Conservation (phyloP, 495 filamentous ascomycete species). For the Aeminium ludgeri region DNA sequence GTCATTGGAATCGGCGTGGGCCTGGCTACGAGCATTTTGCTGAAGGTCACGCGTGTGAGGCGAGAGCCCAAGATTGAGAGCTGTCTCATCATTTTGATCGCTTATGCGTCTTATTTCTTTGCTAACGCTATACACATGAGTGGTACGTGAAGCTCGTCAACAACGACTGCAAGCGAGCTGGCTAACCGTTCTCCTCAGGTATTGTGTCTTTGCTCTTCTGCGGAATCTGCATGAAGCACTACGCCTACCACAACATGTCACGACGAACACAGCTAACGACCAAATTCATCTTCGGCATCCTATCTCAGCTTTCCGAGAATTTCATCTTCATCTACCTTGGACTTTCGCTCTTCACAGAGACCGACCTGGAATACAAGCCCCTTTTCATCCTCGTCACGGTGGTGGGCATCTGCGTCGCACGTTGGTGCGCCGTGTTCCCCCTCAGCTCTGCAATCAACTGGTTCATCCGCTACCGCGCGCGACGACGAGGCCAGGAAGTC, state of each 20-base stretch:
- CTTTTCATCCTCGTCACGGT: conserved; percentile 89
- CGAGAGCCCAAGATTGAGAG: conserved; percentile 94
- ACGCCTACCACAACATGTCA: conserved; percentile 99
- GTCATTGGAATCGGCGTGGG: conserved; percentile 75
- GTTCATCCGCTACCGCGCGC: conserved; percentile 80
- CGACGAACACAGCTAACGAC: conserved; percentile 92
- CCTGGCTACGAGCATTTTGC: conserved; percentile 63
- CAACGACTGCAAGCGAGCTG: background rate
- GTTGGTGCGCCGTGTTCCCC: conserved; percentile 89
- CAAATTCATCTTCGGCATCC: conserved; percentile 91
- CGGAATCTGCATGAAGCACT: conserved; percentile 95
- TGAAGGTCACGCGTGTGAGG: conserved; percentile 86
- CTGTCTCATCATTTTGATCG: conserved; percentile 79
- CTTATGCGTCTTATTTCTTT: conserved; percentile 94
- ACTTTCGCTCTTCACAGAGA: conserved; percentile 81
- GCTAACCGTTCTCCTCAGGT: conserved; percentile 34
- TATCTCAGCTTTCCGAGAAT: conserved; percentile 91
- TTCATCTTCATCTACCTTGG: conserved; percentile 99
- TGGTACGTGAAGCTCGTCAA: conserved; percentile 38
- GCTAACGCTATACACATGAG: conserved; percentile 88
- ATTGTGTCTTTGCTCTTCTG: conserved; percentile 96
- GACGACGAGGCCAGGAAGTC: conserved; percentile 57
- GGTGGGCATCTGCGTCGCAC: conserved; percentile 74
- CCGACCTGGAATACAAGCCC: conserved; percentile 73
- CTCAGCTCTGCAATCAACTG: conserved; percentile 81